Conservation (phyloP, 495 filamentous ascomycete species). For the Trichoderma gamsii region DNA sequence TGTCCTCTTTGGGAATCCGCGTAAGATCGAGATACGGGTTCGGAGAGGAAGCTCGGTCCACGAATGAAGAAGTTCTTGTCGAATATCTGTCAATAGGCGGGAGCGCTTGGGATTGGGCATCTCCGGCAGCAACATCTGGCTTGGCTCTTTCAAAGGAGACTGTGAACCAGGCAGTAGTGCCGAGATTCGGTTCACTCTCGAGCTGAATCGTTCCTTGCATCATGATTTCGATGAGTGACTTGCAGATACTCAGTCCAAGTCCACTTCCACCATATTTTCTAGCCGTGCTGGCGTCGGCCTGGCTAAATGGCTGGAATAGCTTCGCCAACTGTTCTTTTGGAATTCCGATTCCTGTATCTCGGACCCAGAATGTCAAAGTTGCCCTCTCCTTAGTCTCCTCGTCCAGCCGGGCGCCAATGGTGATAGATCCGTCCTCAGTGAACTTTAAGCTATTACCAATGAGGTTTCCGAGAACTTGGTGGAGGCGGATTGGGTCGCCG, state of each 20-base stretch:
- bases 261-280: constrained; percentile 87
- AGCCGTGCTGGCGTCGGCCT: constrained; percentile 81
- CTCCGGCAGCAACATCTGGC: constrained; percentile 46
- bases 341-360: constrained; percentile 88
- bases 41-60: constrained; percentile 22
- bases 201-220: constrained; percentile 78
- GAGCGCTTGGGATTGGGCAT: constrained; percentile 34
- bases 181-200: constrained; percentile 65
- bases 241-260: constrained; percentile 87
- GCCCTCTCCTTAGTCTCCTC: constrained; percentile 63
- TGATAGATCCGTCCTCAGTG: constrained; percentile 78
- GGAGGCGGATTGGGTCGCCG: constrained; percentile 82
- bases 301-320: constrained; percentile 85
- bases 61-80: constrained; percentile 6
- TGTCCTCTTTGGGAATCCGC: constrained; percentile 64
- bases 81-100: constrained; percentile 10
- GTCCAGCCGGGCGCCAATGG: constrained; percentile 64
- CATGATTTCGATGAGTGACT: constrained; percentile 87
- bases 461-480: constrained; percentile 89
- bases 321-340: constrained; percentile 71
- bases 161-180: constrained; percentile 82
- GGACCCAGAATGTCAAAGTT: constrained; percentile 74
- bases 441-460: constrained; percentile 94
- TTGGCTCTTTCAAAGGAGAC: constrained; percentile 73
- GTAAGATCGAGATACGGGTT: constrained; percentile 55